Evolutionary conservation across 176 grass and related monocot species (phyloP).

Genomic region (Bothriochloa decipiens): DNA sequence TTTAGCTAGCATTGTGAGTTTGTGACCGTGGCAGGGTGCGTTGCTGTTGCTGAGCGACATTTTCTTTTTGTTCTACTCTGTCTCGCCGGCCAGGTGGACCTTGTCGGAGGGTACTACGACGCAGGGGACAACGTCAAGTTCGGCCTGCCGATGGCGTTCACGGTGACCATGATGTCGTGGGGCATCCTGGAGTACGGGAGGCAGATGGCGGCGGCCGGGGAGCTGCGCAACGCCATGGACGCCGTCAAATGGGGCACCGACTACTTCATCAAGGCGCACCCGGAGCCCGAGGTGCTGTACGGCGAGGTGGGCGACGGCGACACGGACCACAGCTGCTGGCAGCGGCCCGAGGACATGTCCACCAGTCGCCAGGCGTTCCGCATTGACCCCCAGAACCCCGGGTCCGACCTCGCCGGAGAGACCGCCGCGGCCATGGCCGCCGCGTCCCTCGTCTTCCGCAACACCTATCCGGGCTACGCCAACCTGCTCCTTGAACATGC

Average conservation of each 20-base stretch:
- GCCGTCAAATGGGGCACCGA: slow-evolving; percentile 95
- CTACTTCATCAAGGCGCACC: slow-evolving; percentile 97
- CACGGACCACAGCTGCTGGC: slow-evolving; percentile 90
- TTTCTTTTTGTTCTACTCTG: not conserved
- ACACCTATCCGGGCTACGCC: slow-evolving; percentile 60
- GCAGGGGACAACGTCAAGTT: slow-evolving; percentile 96
- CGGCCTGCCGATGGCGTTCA: slow-evolving; percentile 92
- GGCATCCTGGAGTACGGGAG: slow-evolving; percentile 84
- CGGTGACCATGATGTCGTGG: slow-evolving; percentile 98
- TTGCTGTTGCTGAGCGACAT: not conserved
- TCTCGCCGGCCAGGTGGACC: slow-evolving; percentile 58
- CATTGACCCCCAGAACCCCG: slow-evolving; percentile 71
- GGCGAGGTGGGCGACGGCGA: slow-evolving; percentile 92
- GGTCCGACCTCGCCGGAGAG: slow-evolving; percentile 90
- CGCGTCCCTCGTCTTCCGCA: slow-evolving; percentile 61
- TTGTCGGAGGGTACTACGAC: slow-evolving; percentile 93
- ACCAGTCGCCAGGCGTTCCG: slow-evolving; percentile 85
- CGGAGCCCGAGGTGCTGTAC: slow-evolving; percentile 81
- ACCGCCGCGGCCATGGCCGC: slow-evolving; percentile 86
- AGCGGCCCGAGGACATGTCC: slow-evolving; percentile 93
- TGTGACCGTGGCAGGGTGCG: not conserved
- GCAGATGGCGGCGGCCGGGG: slow-evolving; percentile 70
- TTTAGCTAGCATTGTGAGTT: too few relatives aligned
- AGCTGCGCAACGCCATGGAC: slow-evolving; percentile 85
- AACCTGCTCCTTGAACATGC: slow-evolving; percentile 74